Evolutionary conservation across 192 early-diverging fungal genomes (phyloP).

Genomic region (Coemansia sp.): DNA sequence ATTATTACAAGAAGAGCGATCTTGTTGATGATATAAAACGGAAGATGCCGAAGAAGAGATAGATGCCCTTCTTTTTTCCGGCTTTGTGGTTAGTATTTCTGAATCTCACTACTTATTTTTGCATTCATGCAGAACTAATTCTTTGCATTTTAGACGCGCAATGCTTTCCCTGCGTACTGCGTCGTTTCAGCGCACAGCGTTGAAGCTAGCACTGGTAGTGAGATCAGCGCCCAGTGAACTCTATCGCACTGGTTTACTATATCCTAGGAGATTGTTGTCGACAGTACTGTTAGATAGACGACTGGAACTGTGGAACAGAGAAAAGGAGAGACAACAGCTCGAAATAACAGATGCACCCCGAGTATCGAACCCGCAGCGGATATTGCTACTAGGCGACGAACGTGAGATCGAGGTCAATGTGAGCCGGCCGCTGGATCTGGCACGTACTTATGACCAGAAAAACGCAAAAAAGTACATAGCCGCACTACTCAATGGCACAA

Average conservation of each 20-base stretch:
- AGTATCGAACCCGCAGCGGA: neutral
- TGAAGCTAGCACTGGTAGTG: too few species aligned
- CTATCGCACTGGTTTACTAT: neutral
- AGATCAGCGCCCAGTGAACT: neutral
- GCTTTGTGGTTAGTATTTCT: neutral
- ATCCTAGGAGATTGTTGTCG: neutral
- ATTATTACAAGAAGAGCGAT: slow-evolving; percentile 92
- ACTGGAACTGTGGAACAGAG: slow-evolving; percentile 26
- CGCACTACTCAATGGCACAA: slow-evolving; percentile 52
- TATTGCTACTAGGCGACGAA: slow-evolving; percentile 6
- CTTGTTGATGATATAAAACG: slow-evolving; percentile 51
- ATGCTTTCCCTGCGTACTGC: slow-evolving; percentile 13
- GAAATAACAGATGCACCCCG: neutral
- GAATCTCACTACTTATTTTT: slow-evolving; percentile 2
- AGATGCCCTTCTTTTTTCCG: neutral
- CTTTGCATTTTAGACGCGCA: neutral
- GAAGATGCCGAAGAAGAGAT: slow-evolving; percentile 46
- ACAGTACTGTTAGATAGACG: slow-evolving; percentile 4
- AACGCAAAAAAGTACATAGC: slow-evolving; percentile 52
- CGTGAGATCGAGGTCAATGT: slow-evolving; percentile 5
- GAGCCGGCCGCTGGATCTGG: slow-evolving; percentile 56
- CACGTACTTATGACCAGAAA: slow-evolving; percentile 46
- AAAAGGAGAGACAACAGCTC: slow-evolving; percentile 21
- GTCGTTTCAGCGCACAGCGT: neutral
- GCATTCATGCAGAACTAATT: neutral